Conservation (phyloP, 148 eudicot genomes). For the Bassia scoparia region DNA sequence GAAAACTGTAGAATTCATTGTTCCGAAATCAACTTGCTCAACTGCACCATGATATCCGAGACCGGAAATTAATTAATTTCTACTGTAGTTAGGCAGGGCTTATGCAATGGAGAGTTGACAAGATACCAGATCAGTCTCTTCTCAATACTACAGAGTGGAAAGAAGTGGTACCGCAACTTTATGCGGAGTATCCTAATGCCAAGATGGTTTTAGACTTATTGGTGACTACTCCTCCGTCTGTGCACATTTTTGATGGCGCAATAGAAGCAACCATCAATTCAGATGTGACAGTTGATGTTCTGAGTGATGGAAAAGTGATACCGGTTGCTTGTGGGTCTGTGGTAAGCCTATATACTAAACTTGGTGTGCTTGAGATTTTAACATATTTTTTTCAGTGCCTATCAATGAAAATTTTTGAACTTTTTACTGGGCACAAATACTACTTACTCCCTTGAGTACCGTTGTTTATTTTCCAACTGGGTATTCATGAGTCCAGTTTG, state of each 20-base stretch:
- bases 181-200: conserved; percentile 62
- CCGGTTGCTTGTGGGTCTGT: conserved; percentile 71
- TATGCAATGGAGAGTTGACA: conserved; percentile 71
- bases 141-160: conserved; percentile 86
- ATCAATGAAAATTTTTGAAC: neutral
- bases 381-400: neutral
- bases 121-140: conserved; percentile 61
- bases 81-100: conserved; percentile 57
- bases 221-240: conserved; percentile 47
- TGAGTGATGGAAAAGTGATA: conserved; percentile 47
- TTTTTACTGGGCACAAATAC: neutral
- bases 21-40: neutral
- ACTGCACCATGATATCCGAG: neutral
- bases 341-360: conserved; percentile 40
- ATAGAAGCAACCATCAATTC: conserved; percentile 39
- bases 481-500: neutral
- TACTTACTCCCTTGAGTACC: neutral
- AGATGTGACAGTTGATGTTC: conserved; percentile 66
- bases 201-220: conserved; percentile 61
- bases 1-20: neutral
- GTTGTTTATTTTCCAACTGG: neutral
- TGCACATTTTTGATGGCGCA: conserved; percentile 39
- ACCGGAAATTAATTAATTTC: conserved; percentile 17
- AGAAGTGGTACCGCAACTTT: conserved; percentile 65
- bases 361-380: conserved; percentile 1